Evolutionary conservation across 306 rosid genomes (phyloP).

Genomic region (Geum urbanum): DNA sequence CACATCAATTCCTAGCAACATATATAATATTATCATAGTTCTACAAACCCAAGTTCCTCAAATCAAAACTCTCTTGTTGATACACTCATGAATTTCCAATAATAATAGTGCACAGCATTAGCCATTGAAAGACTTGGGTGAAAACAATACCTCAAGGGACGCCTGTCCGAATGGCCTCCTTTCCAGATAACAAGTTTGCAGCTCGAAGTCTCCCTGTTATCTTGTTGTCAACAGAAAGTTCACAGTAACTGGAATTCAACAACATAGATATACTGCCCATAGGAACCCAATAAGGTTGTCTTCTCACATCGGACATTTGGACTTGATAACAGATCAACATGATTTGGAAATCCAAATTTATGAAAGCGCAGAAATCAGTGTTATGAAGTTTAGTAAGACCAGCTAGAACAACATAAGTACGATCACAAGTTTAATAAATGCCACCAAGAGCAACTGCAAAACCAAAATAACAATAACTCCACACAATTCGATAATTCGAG

Average conservation of each 20-base stretch:
- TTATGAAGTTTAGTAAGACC: no score
- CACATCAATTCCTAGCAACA: background rate
- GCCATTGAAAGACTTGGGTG: background rate
- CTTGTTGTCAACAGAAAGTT: no score
- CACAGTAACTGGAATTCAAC: background rate
- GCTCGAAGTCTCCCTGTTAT: no score
- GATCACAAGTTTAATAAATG: no score
- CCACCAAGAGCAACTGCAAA: background rate
- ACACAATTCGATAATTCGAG: background rate
- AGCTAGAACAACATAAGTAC: background rate
- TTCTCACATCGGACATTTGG: no score
- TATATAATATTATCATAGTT: background rate
- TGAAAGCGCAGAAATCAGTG: no score
- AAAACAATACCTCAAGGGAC: background rate
- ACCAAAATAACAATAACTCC: background rate
- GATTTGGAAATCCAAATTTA: no score
- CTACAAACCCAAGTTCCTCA: background rate
- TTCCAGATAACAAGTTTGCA: background rate
- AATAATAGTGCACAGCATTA: background rate
- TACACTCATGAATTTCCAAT: background rate
- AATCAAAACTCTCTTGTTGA: background rate
- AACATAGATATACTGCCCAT: background rate
- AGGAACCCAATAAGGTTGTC: no score
- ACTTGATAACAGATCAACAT: no score
- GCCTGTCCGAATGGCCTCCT: background rate